These are phyloP conservation scores for Epichloe hybrida DNA, from an alignment of 2,329 filamentous ascomycete genomes.

Conservation along the genomic window DNA sequence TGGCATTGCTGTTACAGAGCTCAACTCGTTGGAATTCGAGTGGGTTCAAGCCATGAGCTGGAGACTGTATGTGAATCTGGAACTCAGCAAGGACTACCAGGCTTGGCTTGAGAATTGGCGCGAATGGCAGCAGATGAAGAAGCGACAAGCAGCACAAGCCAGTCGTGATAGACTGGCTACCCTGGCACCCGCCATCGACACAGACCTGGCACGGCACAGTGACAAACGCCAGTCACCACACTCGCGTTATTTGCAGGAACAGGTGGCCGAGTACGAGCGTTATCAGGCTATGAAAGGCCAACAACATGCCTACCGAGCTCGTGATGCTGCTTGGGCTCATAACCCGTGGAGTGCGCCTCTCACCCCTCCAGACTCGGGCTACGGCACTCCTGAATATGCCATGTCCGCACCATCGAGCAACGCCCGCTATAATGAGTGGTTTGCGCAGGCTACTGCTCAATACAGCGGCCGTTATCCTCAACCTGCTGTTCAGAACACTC, in stretches of 20 bases:
- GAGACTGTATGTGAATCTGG: constrained; percentile 75
- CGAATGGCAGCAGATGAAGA: constrained; percentile 42
- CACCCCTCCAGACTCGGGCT: constrained; percentile 48
- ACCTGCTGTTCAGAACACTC: constrained; percentile 25
- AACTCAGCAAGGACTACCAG: constrained; percentile 57
- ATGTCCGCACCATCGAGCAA: constrained; percentile 42
- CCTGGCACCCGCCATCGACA: constrained; percentile 35
- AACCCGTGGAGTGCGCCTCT: constrained; percentile 36
- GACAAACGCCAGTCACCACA: constrained; percentile 24
- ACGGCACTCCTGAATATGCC: constrained; percentile 45
- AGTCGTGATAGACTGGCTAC: constrained; percentile 36
- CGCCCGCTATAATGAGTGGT: constrained; percentile 45
- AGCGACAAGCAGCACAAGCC: constrained; percentile 34
- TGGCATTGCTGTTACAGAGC: constrained; percentile 68
- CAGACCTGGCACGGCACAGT: constrained; percentile 25
- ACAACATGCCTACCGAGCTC: constrained; percentile 27
- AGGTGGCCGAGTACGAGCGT: constrained; percentile 40
- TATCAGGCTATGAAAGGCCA: constrained; percentile 31
- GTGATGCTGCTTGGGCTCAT: constrained; percentile 31
- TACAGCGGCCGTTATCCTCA: constrained; percentile 33
- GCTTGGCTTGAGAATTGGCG: constrained; percentile 50
- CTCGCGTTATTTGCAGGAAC: constrained; percentile 38
- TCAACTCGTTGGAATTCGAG: constrained; percentile 76
- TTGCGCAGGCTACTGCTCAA: constrained; percentile 30
- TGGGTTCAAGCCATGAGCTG: constrained; percentile 77